Conservation (phyloP, 2,329 filamentous ascomycete species). For the Aspergillus ochraceoroseus region DNA sequence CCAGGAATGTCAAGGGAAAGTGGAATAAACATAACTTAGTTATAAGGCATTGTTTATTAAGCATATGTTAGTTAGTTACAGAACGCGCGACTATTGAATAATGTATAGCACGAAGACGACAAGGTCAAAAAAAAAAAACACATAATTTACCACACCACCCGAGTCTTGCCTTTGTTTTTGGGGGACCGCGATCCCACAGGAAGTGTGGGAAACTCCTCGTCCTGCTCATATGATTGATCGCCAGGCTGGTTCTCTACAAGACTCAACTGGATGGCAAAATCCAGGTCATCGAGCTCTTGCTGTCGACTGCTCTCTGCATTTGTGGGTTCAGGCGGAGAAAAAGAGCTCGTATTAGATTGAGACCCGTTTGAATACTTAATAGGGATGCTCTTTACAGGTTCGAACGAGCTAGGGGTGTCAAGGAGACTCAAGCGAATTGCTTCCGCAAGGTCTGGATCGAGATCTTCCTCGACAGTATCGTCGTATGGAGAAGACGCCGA, state of each 20-base stretch:
- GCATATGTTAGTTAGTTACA: no score
- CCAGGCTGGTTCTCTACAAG: conserved; percentile 55
- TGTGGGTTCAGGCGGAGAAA: conserved; percentile 17
- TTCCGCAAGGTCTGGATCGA: conserved; percentile 58
- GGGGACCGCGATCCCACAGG: conserved; percentile 22
- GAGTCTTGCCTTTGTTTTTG: conserved; percentile 36
- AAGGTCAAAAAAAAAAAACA: neutral
- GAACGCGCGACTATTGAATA: no score
- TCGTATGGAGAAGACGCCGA: conserved; percentile 37
- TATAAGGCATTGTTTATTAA: no score
- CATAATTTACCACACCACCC: conserved; percentile 20
- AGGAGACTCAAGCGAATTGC: conserved; percentile 54
- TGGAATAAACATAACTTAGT: no score
- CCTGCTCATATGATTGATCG: conserved; percentile 22
- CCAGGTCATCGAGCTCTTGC: conserved; percentile 53
- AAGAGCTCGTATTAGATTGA: conserved; percentile 16
- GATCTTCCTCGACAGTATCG: conserved; percentile 45
- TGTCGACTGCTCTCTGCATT: conserved; percentile 38
- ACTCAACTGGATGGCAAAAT: conserved; percentile 59
- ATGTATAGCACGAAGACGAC: neutral
- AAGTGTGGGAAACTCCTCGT: conserved; percentile 34
- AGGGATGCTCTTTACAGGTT: conserved; percentile 28
- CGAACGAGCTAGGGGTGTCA: conserved; percentile 23
- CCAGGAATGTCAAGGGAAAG: no score
- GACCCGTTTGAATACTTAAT: conserved; percentile 35